Evolutionary conservation across 805 yeast genomes (phyloP).

Genomic region (Yamadazyma laniorum): DNA sequence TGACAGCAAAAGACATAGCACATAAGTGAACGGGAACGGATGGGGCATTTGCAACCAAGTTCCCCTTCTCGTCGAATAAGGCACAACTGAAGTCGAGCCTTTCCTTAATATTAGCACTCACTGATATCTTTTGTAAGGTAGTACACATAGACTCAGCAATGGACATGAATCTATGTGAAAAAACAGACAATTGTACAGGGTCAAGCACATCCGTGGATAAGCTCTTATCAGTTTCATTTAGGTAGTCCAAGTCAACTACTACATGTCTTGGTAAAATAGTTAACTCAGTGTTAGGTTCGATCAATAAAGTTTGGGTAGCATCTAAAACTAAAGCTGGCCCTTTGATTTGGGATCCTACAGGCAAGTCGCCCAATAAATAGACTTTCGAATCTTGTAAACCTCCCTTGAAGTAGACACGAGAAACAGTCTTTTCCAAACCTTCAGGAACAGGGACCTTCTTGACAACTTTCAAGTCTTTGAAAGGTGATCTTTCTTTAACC

Average conservation of each 20-base stretch:
- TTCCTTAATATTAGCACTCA: conserved; percentile 81
- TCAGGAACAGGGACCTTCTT: conserved; percentile 6
- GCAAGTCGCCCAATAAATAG: conserved; percentile 52
- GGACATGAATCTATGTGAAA: conserved; percentile 84
- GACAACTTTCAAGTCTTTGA: conserved; percentile 25
- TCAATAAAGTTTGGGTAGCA: conserved; percentile 75
- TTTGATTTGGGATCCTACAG: conserved; percentile 48
- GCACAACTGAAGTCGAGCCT: conserved; percentile 85
- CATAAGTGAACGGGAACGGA: conserved; percentile 86
- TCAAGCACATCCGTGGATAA: conserved; percentile 37
- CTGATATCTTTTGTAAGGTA: conserved; percentile 74
- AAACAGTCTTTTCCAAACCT: conserved; percentile 4
- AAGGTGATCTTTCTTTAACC: conserved; percentile 49
- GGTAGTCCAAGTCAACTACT: conserved; percentile 36
- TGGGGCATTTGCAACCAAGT: conserved; percentile 83
- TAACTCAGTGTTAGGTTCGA: conserved; percentile 62
- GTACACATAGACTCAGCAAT: conserved; percentile 90
- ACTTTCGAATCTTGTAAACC: conserved; percentile 46
- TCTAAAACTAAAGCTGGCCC: conserved; percentile 84
- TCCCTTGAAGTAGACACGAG: conserved; percentile 53
- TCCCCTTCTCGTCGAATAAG: conserved; percentile 71
- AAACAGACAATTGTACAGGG: conserved; percentile 71
- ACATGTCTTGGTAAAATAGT: conserved; percentile 60
- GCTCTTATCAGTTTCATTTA: conserved; percentile 12
- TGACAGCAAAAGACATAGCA: conserved; percentile 79